Evolutionary conservation across 441 rosid species (phyloP).

Genomic region (Syzygium syzygioides): DNA sequence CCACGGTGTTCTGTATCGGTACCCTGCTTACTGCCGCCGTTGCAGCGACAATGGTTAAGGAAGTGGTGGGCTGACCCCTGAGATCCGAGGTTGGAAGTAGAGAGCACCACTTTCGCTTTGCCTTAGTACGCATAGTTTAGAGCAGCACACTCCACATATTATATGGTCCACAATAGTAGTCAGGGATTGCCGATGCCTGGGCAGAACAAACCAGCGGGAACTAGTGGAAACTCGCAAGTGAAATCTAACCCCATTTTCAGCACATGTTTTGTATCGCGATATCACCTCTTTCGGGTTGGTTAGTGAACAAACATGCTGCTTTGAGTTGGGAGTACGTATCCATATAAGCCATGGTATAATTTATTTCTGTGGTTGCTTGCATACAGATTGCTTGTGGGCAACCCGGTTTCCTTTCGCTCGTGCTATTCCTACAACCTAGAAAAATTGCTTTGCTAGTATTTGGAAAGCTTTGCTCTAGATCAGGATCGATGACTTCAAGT

Average conservation of each 20-base stretch:
- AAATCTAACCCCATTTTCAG: not conserved
- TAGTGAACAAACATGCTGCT: not conserved
- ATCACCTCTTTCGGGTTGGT: not conserved
- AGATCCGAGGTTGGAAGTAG: not conserved
- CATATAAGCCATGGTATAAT: no score
- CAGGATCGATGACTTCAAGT: not conserved
- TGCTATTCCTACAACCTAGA: not conserved
- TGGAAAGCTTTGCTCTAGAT: not conserved
- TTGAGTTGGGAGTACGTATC: no score
- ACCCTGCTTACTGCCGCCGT: not conserved
- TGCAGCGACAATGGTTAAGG: not conserved
- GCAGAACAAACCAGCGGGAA: not conserved
- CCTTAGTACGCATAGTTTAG: not conserved
- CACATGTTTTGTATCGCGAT: not conserved
- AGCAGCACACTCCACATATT: not conserved
- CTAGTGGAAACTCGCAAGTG: not conserved
- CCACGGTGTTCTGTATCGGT: not conserved
- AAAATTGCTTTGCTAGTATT: not conserved
- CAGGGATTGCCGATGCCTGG: not conserved
- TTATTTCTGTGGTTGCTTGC: not conserved
- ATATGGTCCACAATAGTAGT: not conserved
- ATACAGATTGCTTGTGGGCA: not conserved
- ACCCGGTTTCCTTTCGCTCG: not conserved
- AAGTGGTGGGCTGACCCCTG: not conserved
- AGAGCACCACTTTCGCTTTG: not conserved